These are phyloP conservation scores for Xylaria cubensis DNA, from an alignment of 495 filamentous ascomycete genomes.

Conservation along the genomic window DNA sequence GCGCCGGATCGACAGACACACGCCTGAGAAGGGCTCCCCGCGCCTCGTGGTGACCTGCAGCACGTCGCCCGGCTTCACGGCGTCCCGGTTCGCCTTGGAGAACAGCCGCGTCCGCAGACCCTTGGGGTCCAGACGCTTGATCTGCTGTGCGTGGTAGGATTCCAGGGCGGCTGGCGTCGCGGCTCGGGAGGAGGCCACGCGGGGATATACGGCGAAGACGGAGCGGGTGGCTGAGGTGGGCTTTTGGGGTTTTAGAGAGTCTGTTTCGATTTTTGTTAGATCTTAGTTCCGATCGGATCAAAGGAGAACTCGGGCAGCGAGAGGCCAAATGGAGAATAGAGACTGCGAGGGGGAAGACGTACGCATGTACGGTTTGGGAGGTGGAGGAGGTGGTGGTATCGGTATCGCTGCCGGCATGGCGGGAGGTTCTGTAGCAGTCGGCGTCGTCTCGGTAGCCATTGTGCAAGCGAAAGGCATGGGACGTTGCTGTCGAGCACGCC, in stretches of 20 bases:
- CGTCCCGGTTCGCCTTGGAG: constrained; percentile 73
- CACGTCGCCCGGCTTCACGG: constrained; percentile 82
- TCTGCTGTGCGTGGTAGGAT: constrained; percentile 67
- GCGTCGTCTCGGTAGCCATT: constrained; percentile 44
- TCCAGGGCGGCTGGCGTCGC: constrained; percentile 35
- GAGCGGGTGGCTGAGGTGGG: constrained; percentile 39
- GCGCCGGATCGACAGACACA: constrained; percentile 82
- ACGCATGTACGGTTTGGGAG: constrained; percentile 20
- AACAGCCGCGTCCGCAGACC: constrained; percentile 84
- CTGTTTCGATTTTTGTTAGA: constrained; percentile 17
- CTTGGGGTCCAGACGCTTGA: constrained; percentile 78
- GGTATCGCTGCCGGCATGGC: constrained; percentile 33
- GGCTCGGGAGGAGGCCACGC: constrained; percentile 54
- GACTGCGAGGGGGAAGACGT: neutral
- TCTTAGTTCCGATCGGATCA: neutral
- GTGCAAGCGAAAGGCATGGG: constrained; percentile 40
- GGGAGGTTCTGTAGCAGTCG: constrained; percentile 24
- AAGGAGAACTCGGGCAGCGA: neutral
- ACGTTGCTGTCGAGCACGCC: constrained; percentile 52
- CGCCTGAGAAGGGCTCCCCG: constrained; percentile 90
- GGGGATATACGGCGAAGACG: constrained; percentile 57
- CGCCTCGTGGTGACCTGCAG: constrained; percentile 78
- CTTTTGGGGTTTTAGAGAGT: constrained; percentile 33
- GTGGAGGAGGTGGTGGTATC: neutral
- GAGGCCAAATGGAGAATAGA: neutral